phyloP scores from a whole-genome alignment of 2,329 filamentous ascomycete genomes.

The Proliferodiscus dingleyae region DNA sequence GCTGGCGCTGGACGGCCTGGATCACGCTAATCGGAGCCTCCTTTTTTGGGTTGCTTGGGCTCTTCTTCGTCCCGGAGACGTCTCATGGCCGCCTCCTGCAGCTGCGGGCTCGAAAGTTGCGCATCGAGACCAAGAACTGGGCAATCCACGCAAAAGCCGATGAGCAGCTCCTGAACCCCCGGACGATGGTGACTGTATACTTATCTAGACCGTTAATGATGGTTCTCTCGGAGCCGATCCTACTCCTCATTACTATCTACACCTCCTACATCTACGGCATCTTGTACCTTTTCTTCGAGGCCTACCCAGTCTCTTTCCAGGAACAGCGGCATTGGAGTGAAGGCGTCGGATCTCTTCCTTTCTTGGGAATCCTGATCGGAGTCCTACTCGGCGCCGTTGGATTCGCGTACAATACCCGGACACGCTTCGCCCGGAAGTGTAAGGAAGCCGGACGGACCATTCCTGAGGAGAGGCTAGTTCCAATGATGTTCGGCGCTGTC shows the following conservation, averaged over 20 bases:
- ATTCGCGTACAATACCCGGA: slow-evolving; percentile 15
- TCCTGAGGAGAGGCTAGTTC: too few species aligned
- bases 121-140: slow-evolving; percentile 37
- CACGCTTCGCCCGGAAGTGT: too few species aligned
- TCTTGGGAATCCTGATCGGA: slow-evolving; percentile 37
- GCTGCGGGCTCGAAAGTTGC: slow-evolving; percentile 42
- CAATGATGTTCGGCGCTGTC: slow-evolving; percentile 39
- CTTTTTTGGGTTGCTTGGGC: slow-evolving; percentile 37
- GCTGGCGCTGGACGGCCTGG: slow-evolving; percentile 55
- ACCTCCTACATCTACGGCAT: too few species aligned
- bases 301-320: too few species aligned
- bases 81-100: slow-evolving; percentile 45
- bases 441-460: too few species aligned
- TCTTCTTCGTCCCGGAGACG: slow-evolving; percentile 47
- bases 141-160: slow-evolving; percentile 10
- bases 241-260: neutral
- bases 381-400: slow-evolving; percentile 21
- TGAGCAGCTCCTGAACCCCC: neutral
- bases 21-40: slow-evolving; percentile 46
- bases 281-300: too few species aligned
- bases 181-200: neutral
- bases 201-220: neutral
- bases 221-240: neutral
- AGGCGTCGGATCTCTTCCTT: slow-evolving; percentile 37
- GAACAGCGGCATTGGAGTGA: slow-evolving; percentile 33